phyloP scores from a whole-genome alignment of 2,329 filamentous ascomycete species.

The Alternaria atra region DNA sequence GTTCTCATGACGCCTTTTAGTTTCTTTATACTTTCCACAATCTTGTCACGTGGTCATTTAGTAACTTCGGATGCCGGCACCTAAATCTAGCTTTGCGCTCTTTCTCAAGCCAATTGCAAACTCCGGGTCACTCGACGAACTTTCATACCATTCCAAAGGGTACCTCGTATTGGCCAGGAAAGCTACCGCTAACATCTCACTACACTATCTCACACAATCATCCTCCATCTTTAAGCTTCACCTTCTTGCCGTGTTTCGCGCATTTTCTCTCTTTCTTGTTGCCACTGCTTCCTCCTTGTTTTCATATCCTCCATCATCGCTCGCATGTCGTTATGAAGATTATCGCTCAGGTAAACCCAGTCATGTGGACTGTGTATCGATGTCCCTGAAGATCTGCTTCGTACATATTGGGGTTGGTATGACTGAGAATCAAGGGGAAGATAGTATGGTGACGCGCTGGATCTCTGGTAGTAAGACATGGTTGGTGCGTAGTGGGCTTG shows the following conservation, averaged over 20 bases:
- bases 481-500: background rate
- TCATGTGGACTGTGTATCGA: background rate
- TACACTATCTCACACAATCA: background rate
- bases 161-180: background rate
- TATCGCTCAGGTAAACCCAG: constrained; percentile 11
- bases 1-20: background rate
- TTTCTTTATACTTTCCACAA: background rate
- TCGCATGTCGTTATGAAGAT: constrained; percentile 11
- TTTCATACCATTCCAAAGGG: background rate
- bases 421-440: background rate
- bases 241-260: background rate
- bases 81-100: background rate
- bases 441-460: background rate
- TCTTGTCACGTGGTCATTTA: background rate
- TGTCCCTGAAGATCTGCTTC: background rate
- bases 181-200: background rate
- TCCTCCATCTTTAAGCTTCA: background rate
- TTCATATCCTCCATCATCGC: constrained; percentile 15
- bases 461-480: constrained; percentile 6
- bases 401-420: background rate
- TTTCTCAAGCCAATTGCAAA: background rate
- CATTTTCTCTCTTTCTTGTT: constrained; percentile 9
- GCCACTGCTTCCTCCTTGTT: constrained; percentile 12
- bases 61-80: background rate
- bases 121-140: background rate